phyloP scores from a whole-genome alignment of 345 rosid genomes.

The Salix viminalis region DNA sequence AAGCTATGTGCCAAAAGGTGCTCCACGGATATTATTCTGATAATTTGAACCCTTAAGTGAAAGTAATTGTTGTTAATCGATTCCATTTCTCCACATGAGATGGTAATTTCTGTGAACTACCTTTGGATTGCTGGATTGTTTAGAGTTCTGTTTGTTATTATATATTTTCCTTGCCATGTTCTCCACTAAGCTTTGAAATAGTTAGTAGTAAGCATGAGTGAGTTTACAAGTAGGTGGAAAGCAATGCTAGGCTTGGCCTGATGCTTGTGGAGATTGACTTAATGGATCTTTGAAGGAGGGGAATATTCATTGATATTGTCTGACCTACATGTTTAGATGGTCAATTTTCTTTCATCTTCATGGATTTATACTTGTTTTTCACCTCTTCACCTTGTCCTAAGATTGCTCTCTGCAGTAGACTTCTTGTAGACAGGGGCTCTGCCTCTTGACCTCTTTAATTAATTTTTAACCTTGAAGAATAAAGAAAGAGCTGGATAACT shows the following conservation, averaged over 20 bases:
- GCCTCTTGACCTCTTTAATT: background rate
- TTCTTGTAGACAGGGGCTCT: background rate
- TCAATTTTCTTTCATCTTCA: background rate
- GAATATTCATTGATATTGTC: background rate
- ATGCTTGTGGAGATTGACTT: background rate
- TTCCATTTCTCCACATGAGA: background rate
- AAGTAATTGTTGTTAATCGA: background rate
- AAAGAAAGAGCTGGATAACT: background rate
- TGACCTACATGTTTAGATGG: background rate
- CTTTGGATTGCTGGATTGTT: background rate
- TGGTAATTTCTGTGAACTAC: background rate
- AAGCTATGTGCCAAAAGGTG: background rate
- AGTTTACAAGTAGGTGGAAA: background rate
- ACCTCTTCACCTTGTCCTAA: background rate
- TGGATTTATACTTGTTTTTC: background rate
- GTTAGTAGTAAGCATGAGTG: background rate
- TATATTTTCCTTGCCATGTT: background rate
- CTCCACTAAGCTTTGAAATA: background rate
- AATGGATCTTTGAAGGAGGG: background rate
- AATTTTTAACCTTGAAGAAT: background rate
- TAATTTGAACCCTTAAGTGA: background rate
- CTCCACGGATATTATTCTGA: background rate
- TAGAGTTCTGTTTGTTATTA: background rate
- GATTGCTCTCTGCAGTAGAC: background rate
- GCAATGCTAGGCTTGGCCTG: background rate